A percentile compares a stretch with the other conserved stretches of the same genome.
Evolutionary conservation across 371 early-diverging fungal species (phyloP).

Genomic region (Synchytrium microbalum): DNA sequence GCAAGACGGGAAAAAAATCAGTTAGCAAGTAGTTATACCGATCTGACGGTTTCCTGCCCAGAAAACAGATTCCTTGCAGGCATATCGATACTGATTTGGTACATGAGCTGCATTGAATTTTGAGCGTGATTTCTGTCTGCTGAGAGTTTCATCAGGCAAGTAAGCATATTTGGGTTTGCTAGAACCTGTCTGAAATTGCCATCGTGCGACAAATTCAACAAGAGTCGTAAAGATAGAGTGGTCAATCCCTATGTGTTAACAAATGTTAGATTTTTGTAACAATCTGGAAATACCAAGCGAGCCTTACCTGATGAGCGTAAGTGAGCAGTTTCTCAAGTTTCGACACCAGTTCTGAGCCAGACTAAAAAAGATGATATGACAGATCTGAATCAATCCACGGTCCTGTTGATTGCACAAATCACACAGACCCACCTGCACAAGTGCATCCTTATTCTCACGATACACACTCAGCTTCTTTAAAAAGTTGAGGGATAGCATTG

Average conservation of each 20-base stretch:
- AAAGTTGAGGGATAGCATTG: constrained; percentile 32
- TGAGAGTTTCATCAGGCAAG: constrained; percentile 22
- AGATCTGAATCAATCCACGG: background rate
- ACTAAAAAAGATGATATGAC: constrained; percentile 6
- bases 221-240: constrained; percentile 23
- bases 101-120: constrained; percentile 31
- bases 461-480: constrained; percentile 42
- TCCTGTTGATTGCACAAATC: background rate
- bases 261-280: background rate
- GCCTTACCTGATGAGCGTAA: constrained; percentile 22
- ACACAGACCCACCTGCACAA: constrained; percentile 24
- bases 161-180: constrained; percentile 22
- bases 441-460: constrained; percentile 40
- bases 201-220: constrained; percentile 43
- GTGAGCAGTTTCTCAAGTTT: constrained; percentile 28
- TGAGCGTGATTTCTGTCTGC: constrained; percentile 18
- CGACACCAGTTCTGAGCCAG: constrained; percentile 17
- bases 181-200: constrained; percentile 24
- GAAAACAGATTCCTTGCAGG: constrained; percentile 16
- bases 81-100: constrained; percentile 40
- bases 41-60: constrained; percentile 22
- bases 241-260: constrained; percentile 20
- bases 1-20: background rate
- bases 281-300: constrained; percentile 2
- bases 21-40: constrained; percentile 10